Evolutionary conservation across 306 rosid genomes (phyloP), one percentile per base, ranked within the genome.

Genomic region (Pyrus pyrifolia): DNA sequence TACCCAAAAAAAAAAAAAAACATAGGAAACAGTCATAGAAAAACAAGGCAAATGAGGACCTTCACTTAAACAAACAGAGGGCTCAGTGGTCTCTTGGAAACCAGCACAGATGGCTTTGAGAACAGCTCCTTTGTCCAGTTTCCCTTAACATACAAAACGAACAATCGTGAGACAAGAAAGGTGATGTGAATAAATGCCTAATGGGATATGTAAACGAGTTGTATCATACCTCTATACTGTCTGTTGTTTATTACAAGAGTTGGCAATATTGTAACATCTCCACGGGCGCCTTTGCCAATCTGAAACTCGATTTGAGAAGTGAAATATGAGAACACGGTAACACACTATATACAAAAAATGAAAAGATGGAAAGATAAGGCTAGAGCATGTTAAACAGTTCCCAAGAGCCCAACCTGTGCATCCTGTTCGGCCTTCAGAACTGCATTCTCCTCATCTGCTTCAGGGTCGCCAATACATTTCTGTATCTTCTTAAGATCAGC

Each of bases 241-340:
- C 97, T 79, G 84, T 80, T 80, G 85, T 95, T 95, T 89, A 95
- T 92, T 62, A 95, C 89, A 72, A 95, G 96, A 79, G 98, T 95
- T 44, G 97, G 97, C 78, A 95, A 78, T 89, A 95, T 92, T 6
- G 97, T 95, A 83, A 95, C 97, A 88, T 95, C 98, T 63, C 98
- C 97, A 19, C 97, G 97, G 71, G 92, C 15, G 60, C 97, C 98
- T 82, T 80, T 89, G 76, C 98, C 98, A 76, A 90, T 86, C 98
- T 95, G 88, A 75, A 82, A 80, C 45, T 79, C 62, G 68, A 65
- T 64, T 42, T 57, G 31, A 63, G 13, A 77, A 80, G 60, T 52
- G 71, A 71, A 79, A 51, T 62, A 70, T 80, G 71, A 76, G 33
- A 76, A 76, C 76, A 73, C 78, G 45, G 40, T 22, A 31, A n/a